These are phyloP conservation scores for Backusella australiensis DNA, from an alignment of 192 early-diverging fungal genomes.

Conservation along the genomic window DNA sequence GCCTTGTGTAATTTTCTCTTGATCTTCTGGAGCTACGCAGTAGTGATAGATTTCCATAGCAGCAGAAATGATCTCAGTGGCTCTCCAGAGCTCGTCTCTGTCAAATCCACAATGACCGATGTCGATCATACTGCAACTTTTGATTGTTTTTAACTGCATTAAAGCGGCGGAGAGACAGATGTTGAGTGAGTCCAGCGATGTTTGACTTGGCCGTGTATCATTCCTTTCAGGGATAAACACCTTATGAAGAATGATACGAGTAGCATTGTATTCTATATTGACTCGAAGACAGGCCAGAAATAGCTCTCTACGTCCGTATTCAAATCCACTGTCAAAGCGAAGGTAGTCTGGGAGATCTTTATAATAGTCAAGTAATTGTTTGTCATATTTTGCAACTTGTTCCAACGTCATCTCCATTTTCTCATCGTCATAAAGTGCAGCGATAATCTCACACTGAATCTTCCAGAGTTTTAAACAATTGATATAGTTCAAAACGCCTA, in stretches of 20 bases:
- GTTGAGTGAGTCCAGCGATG: slow-evolving; percentile 29
- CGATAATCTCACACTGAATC: slow-evolving; percentile 30
- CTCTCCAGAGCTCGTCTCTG: slow-evolving; percentile 38
- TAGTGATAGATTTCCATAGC: slow-evolving; percentile 22
- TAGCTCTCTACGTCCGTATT: slow-evolving; percentile 34
- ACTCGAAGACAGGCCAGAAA: slow-evolving; percentile 30
- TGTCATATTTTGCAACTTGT: slow-evolving; percentile 22
- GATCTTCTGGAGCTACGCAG: neutral
- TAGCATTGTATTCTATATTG: slow-evolving; percentile 39
- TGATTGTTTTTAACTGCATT: slow-evolving; percentile 19
- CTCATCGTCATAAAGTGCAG: slow-evolving; percentile 20
- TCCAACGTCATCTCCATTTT: slow-evolving; percentile 23
- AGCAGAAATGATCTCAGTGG: slow-evolving; percentile 27
- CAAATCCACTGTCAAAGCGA: slow-evolving; percentile 36
- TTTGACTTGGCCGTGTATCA: slow-evolving; percentile 14
- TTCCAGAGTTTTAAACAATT: slow-evolving; percentile 25
- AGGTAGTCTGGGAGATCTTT: slow-evolving; percentile 26
- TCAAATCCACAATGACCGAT: slow-evolving; percentile 34
- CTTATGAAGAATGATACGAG: slow-evolving; percentile 36
- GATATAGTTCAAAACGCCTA: slow-evolving; percentile 20
- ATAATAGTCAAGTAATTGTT: slow-evolving; percentile 9
- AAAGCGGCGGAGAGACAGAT: slow-evolving; percentile 28
- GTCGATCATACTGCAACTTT: slow-evolving; percentile 10
- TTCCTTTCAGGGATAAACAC: slow-evolving; percentile 32
- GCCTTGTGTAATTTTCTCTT: slow-evolving; percentile 14